Base-by-base conservation (phyloP, 129 eudicot genomes). In the Artemisia tridentata region DNA sequence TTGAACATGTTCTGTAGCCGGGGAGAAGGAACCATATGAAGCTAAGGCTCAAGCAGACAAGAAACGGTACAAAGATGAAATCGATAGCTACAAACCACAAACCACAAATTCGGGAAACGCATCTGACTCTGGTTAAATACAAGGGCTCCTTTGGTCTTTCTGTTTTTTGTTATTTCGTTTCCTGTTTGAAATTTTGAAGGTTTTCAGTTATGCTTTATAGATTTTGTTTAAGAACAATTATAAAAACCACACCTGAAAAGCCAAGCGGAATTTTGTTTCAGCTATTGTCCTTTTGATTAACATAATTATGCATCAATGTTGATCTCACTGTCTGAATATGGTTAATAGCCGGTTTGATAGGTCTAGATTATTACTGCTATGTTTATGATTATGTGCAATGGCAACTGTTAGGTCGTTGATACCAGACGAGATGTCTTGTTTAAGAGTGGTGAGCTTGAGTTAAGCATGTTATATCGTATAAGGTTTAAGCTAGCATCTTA, bases 1-100 rank as follows among this genome's bases (percentile, higher is more conserved):
- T 54, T 53, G 53, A 38, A 38, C 11, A 38, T 60, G 16, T 34
- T 66, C 52, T 79, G 79, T 82, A 86, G 93, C 83, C 63, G 93
- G 72, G 66, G 90, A 89, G 81, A 89, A 80, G 79, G 93, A 78
- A 78, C 96, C 96, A 46, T 89, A 81, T 68, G 92, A 89, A 82
- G 90, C 90, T 7, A 86, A 74, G 80, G 92, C 96, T 14, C 79
- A 72, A 63, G 93, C 83, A 6, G 96, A 86, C 64, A 86, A 82
- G 66, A 82, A 82, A 63, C 88, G 96, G 9, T 89, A 89, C 79
- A 53, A 3, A 31, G 88, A 86, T 50, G 80, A 89, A 72, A 34
- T 86, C 60, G 79, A 80, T 60, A 86, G 80, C 23, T 86, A 86
- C 78, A 89, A 86, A 46, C 90, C 82, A 69, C 56, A 23, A 58